Evolutionary conservation across 2,329 filamentous ascomycete species (phyloP).

Genomic region (Colletotrichum musicola): DNA sequence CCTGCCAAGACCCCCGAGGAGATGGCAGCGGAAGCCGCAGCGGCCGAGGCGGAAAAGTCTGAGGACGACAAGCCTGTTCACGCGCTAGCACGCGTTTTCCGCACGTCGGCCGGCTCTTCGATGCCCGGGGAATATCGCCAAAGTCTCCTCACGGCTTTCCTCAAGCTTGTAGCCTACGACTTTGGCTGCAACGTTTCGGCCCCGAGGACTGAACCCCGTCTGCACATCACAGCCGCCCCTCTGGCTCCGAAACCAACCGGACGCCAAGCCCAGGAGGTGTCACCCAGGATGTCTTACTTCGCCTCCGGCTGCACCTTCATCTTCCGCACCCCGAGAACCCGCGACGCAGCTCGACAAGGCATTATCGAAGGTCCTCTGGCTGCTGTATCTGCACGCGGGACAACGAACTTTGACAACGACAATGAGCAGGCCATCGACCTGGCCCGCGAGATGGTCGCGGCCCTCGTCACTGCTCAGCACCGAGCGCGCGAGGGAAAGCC

Average conservation of each 20-base stretch:
- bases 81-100: constrained; percentile 42
- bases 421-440: constrained; percentile 73
- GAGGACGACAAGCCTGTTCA: constrained; percentile 25
- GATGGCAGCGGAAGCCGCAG: constrained; percentile 18
- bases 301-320: constrained; percentile 71
- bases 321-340: constrained; percentile 70
- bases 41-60: constrained; percentile 34
- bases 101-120: constrained; percentile 63
- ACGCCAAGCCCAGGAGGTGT: constrained; percentile 10
- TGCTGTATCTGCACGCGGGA: constrained; percentile 69
- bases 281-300: constrained; percentile 65
- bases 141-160: constrained; percentile 68
- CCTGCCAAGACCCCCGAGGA: constrained; percentile 39
- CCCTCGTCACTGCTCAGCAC: constrained; percentile 73
- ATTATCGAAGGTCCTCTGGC: constrained; percentile 73
- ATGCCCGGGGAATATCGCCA: constrained; percentile 72
- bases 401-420: constrained; percentile 63
- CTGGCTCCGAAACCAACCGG: constrained; percentile 41
- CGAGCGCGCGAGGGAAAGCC: constrained; percentile 68
- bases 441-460: constrained; percentile 70
- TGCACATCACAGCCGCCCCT: constrained; percentile 63
- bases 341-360: constrained; percentile 70
- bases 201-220: constrained; percentile 69
- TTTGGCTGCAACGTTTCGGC: constrained; percentile 73
- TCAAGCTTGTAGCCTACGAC: constrained; percentile 75